Base-by-base conservation (phyloP, 2,329 filamentous ascomycete genomes). In the Ascochyta clinopodiicola region DNA sequence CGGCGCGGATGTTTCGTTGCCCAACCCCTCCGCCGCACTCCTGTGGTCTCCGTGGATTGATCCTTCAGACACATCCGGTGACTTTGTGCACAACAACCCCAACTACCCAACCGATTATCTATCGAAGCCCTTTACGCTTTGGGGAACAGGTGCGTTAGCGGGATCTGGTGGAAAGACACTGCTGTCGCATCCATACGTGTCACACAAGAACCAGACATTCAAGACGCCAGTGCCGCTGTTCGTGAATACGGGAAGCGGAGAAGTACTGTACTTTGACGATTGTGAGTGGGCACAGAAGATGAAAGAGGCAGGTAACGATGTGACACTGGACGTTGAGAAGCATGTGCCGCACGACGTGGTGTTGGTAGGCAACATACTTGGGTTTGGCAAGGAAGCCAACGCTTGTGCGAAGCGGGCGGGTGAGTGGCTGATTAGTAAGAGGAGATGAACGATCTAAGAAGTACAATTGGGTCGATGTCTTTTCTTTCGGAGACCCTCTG, bases 331-430 rank as follows among this genome's bases (percentile, higher is more conserved):
- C 59, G 67, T 79, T 3, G 78, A 79, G 60, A 60, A 75, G 43
- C 56, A 67, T 9, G 78, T 73, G 4, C 75, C 76, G 19, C 81
- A 84, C 62, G 82, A 83, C 66, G 77, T 82, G 6, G 54, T 81
- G 17, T 44, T 79, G 1, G 2, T 79, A 1, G 80, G 77, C 0
- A 56, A 70, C 17, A 15, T 73, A 1, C 21, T 80, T 2, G 81
- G 80, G 0, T 83, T 81, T 56, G 63, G 76, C 44, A 68, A 76
- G 38, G 74, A 77, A 62, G 75, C 70, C 22, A 51, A 22, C n/a
- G 55, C 60, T 32, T 68, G 61, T 46, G 73, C 70, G 10, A 71
- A 73, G 70, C 68, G 71, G 56, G 78, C 75, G 6, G 77, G 75
- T 2, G 71, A 74, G 50, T 80, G 73, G 73, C 13, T 72, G 45